A percentile compares a stretch with the other conserved stretches of the same genome.
These are phyloP conservation scores for Parafenestella ontariensis DNA, from an alignment of 2,329 filamentous ascomycete species.

Conservation along the genomic window DNA sequence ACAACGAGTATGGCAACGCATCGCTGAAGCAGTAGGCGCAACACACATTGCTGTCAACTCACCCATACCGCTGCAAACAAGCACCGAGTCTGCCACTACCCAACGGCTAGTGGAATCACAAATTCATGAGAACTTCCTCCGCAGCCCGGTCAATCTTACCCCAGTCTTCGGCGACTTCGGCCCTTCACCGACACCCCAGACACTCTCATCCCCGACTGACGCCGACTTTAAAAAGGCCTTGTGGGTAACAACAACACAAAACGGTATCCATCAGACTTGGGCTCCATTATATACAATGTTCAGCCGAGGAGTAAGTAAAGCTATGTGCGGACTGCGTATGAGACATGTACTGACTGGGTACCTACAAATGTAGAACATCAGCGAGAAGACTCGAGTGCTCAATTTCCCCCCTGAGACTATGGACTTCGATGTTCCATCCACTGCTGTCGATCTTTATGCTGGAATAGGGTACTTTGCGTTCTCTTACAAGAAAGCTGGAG, in stretches of 20 bases:
- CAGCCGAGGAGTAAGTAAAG: constrained; percentile 66
- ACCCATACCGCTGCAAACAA: constrained; percentile 56
- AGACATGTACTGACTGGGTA: too few species aligned
- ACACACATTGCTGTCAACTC: constrained; percentile 67
- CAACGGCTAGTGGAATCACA: neutral
- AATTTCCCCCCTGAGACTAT: constrained; percentile 45
- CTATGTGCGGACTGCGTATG: too few species aligned
- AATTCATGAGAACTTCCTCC: constrained; percentile 67
- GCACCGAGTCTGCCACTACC: neutral
- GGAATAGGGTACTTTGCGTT: constrained; percentile 96
- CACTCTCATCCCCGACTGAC: constrained; percentile 29
- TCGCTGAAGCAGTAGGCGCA: constrained; percentile 50
- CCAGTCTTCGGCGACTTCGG: constrained; percentile 81
- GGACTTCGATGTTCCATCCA: constrained; percentile 18
- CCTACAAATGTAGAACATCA: constrained; percentile 66
- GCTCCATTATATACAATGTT: constrained; percentile 94
- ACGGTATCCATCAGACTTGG: constrained; percentile 82
- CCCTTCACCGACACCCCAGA: constrained; percentile 40
- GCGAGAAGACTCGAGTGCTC: constrained; percentile 82
- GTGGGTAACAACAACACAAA: constrained; percentile 80
- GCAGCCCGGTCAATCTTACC: constrained; percentile 73
- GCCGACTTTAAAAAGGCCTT: constrained; percentile 71
- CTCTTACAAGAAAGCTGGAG: constrained; percentile 74
- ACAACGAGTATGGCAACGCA: constrained; percentile 30
- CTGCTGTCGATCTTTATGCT: constrained; percentile 79